Percentiles rank a stretch among this genome's conserved stretches.
Evolutionary conservation across 2,329 filamentous ascomycete genomes (phyloP).

Genomic region (Microdochium trichocladiopsis): DNA sequence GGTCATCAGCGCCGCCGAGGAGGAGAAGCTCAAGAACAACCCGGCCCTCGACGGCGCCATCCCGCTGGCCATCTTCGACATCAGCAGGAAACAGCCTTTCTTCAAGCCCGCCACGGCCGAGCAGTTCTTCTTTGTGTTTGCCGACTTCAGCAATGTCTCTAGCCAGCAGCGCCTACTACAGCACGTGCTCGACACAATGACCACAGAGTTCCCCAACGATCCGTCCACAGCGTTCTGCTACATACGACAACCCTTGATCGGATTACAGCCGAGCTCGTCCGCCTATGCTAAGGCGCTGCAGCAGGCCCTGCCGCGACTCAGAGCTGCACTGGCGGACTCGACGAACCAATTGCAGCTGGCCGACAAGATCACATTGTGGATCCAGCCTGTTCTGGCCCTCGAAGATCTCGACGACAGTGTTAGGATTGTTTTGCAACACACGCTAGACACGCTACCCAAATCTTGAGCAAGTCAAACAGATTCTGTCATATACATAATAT

Average conservation of each 20-base stretch:
- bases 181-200: constrained; percentile 64
- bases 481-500: constrained; percentile 1
- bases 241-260: constrained; percentile 63
- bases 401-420: constrained; percentile 49
- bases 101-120: constrained; percentile 60
- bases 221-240: constrained; percentile 63
- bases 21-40: constrained; percentile 57
- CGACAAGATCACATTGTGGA: constrained; percentile 45
- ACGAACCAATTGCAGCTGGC: constrained; percentile 37
- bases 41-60: constrained; percentile 90
- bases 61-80: constrained; percentile 84
- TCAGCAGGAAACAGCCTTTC: constrained; percentile 71
- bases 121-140: constrained; percentile 75
- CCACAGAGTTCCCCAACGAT: constrained; percentile 49
- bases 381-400: constrained; percentile 41
- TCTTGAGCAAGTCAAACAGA: constrained; percentile 10
- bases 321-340: constrained; percentile 35
- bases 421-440: constrained; percentile 46
- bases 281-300: constrained; percentile 69
- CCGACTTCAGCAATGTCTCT: constrained; percentile 59
- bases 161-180: constrained; percentile 61
- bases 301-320: constrained; percentile 56
- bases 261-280: constrained; percentile 53
- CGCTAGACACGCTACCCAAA: constrained; percentile 19
- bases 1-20: constrained; percentile 37